Evolutionary conservation across 2,329 filamentous ascomycete genomes (phyloP).

Genomic region (Trichoderma hamatum): DNA sequence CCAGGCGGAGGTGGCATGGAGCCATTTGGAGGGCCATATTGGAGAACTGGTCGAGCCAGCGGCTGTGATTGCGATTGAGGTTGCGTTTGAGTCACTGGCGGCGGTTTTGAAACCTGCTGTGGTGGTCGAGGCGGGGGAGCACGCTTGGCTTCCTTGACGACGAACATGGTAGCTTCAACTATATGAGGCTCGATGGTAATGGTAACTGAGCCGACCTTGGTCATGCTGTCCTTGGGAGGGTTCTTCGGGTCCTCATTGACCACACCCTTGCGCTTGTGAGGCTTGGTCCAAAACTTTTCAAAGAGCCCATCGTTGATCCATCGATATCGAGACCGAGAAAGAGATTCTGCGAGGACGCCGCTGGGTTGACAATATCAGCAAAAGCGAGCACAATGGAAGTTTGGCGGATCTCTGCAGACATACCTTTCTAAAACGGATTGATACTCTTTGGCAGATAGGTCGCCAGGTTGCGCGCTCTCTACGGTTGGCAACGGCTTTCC

Average conservation of each 20-base stretch:
- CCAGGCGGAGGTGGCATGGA: conserved; percentile 58
- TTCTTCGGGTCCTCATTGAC: conserved; percentile 67
- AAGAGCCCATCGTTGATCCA: conserved; percentile 75
- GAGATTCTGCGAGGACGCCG: conserved; percentile 73
- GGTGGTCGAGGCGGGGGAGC: conserved; percentile 38
- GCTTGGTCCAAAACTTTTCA: conserved; percentile 78
- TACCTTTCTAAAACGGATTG: conserved; percentile 76
- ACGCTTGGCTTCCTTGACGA: conserved; percentile 66
- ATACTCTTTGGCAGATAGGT: conserved; percentile 67
- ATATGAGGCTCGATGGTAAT: conserved; percentile 80
- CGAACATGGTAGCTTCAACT: conserved; percentile 74
- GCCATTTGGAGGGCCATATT: conserved; percentile 67
- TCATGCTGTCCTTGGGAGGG: conserved; percentile 71
- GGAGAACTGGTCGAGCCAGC: conserved; percentile 58
- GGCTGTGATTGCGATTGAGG: conserved; percentile 24
- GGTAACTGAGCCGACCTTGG: conserved; percentile 71
- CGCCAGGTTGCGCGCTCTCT: conserved; percentile 65
- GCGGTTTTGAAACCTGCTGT: conserved; percentile 32
- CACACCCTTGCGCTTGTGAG: conserved; percentile 67
- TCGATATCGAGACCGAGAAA: conserved; percentile 71
- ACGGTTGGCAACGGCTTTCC: conserved; percentile 73
- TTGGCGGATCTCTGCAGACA: conserved; percentile 1
- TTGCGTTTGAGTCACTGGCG: conserved; percentile 20
- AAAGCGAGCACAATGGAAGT: background rate
- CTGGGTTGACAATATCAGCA: conserved; percentile 45